A percentile compares a stretch with the other conserved stretches of the same genome.
Conservation (phyloP, 2,329 filamentous ascomycete genomes). For the Fusarium coffeatum region DNA sequence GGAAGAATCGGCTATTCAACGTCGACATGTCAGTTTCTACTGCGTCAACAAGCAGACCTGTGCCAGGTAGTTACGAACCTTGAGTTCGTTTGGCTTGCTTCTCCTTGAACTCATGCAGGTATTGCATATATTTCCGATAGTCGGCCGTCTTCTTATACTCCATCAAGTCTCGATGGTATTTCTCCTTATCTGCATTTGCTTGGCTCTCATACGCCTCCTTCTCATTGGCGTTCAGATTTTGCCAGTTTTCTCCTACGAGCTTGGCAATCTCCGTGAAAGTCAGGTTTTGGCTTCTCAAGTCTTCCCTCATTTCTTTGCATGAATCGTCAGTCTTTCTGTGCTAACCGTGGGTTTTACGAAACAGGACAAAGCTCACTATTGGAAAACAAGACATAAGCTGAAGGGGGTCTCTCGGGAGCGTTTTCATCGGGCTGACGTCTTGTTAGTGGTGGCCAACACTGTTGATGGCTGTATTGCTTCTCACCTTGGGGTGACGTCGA, state of each 20-base stretch:
- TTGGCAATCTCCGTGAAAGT: constrained; percentile 88
- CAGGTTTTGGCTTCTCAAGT: constrained; percentile 78
- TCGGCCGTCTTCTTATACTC: constrained; percentile 82
- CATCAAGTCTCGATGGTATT: constrained; percentile 76
- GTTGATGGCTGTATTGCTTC: constrained; percentile 31
- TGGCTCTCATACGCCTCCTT: constrained; percentile 80
- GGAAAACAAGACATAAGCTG: constrained; percentile 87
- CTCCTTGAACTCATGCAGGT: constrained; percentile 81
- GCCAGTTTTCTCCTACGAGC: constrained; percentile 84
- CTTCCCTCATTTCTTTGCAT: constrained; percentile 76
- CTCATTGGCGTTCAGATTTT: constrained; percentile 72
- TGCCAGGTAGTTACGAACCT: constrained; percentile 55
- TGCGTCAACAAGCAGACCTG: neutral
- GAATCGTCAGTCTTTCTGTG: constrained; percentile 1
- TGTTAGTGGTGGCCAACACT: constrained; percentile 4
- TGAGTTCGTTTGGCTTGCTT: constrained; percentile 71
- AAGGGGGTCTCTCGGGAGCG: constrained; percentile 82
- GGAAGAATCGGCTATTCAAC: constrained; percentile 53
- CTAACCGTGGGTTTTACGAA: neutral
- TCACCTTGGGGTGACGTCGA: constrained; percentile 79
- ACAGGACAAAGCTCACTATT: constrained; percentile 70
- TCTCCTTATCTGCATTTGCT: constrained; percentile 79
- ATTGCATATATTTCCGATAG: constrained; percentile 75
- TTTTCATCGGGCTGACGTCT: constrained; percentile 74
- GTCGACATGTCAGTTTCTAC: constrained; percentile 13